A percentile compares a stretch with the other conserved stretches of the same genome.
These are phyloP conservation scores for Cucumis sativus DNA, from an alignment of 306 rosid species.

Conservation along the genomic window DNA sequence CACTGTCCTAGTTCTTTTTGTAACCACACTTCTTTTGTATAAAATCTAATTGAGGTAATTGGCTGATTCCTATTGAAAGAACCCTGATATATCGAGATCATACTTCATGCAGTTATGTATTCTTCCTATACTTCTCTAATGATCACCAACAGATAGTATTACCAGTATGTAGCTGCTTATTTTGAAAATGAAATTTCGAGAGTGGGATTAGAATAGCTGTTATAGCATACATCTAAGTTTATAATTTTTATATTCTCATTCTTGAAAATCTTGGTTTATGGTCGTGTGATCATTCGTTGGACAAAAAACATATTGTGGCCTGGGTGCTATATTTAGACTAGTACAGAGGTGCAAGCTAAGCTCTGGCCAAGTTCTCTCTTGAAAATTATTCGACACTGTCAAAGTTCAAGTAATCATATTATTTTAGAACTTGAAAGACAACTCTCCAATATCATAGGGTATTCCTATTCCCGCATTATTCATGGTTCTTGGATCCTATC, in stretches of 20 bases:
- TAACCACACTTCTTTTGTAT: not conserved
- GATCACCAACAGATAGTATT: not conserved
- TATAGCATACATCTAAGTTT: not conserved
- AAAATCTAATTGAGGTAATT: not conserved
- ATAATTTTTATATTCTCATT: not conserved
- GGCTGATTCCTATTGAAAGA: not conserved
- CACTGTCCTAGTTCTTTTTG: not conserved
- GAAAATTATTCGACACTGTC: not conserved
- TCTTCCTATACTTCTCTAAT: not conserved
- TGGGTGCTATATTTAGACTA: not conserved
- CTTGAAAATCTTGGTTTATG: not conserved
- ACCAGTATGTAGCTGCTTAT: not conserved
- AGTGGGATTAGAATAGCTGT: not conserved
- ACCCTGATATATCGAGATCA: not conserved
- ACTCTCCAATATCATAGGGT: not conserved
- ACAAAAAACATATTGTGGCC: not conserved
- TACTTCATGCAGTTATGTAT: slow-evolving; percentile 34
- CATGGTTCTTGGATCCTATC: not conserved
- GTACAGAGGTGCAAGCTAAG: not conserved
- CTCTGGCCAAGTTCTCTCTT: not conserved
- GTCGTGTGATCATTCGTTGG: not conserved
- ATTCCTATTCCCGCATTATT: not conserved
- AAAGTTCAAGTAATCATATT: not conserved
- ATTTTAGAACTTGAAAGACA: not conserved
- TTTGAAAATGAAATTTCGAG: not conserved